Conservation (phyloP, 768 basidiomycete species). For the Gymnopilus junonius region DNA sequence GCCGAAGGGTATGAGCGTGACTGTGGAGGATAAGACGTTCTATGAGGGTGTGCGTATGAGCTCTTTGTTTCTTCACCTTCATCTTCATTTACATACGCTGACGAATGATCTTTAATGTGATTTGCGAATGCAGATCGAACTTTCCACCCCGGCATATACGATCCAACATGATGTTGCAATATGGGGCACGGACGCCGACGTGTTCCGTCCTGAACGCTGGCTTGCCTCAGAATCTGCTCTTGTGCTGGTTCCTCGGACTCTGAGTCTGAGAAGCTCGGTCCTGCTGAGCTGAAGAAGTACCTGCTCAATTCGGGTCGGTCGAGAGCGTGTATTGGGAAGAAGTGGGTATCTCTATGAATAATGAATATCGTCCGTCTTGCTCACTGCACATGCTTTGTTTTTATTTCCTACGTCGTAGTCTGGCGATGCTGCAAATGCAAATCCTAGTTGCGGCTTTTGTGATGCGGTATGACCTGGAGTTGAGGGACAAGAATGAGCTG, state of each 20-base stretch:
- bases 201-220: conserved; percentile 4
- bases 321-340: conserved; percentile 7
- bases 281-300: conserved; percentile 2
- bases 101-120: too few relatives aligned
- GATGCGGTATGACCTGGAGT: not conserved
- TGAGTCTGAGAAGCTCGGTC: not conserved
- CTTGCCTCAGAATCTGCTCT: too few relatives aligned
- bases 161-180: conserved; percentile 3
- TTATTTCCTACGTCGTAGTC: not conserved
- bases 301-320: conserved; percentile 5
- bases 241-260: not conserved
- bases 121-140: conserved; percentile 3
- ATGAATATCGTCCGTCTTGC: not conserved
- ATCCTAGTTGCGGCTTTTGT: conserved; percentile 4
- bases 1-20: not conserved
- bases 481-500: not conserved
- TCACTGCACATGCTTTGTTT: too few relatives aligned
- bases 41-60: conserved; percentile 1
- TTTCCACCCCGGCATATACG: conserved; percentile 1
- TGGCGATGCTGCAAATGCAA: conserved; percentile 3
- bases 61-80: not conserved
- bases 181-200: conserved; percentile 3
- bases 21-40: not conserved
- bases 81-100: not conserved
- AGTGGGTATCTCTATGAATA: not conserved